phyloP scores from a whole-genome alignment of 768 basidiomycete species.

The Boletus reticuloceps region DNA sequence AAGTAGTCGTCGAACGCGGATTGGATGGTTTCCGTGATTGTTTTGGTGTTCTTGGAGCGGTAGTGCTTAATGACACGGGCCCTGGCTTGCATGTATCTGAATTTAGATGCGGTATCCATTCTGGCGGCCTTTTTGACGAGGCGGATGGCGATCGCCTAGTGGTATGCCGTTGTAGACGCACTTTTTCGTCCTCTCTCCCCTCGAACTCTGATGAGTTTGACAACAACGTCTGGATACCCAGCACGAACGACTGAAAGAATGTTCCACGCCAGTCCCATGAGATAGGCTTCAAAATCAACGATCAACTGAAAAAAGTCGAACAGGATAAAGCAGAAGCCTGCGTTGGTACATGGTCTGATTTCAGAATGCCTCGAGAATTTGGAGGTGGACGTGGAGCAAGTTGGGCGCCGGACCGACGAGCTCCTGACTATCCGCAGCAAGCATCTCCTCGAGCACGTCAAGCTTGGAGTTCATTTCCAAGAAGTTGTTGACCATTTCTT shows the following conservation, averaged over 20 bases:
- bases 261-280: slow-evolving; percentile 43
- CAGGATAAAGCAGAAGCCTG: slow-evolving; percentile 66
- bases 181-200: slow-evolving; percentile 96
- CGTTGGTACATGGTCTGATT: slow-evolving; percentile 90
- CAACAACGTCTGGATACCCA: slow-evolving; percentile 70
- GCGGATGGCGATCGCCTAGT: slow-evolving; percentile 85
- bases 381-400: too few species aligned
- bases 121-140: slow-evolving; percentile 94
- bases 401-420: too few species aligned
- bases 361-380: too few species aligned
- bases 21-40: slow-evolving; percentile 75
- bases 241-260: slow-evolving; percentile 74
- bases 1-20: slow-evolving; percentile 72
- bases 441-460: too few species aligned
- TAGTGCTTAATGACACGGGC: slow-evolving; percentile 95
- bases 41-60: slow-evolving; percentile 81
- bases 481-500: too few species aligned
- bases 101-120: slow-evolving; percentile 88
- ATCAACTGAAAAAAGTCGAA: slow-evolving; percentile 75
- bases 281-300: slow-evolving; percentile 80
- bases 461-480: too few species aligned
- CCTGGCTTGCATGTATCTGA: slow-evolving; percentile 89
- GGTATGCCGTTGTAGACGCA: slow-evolving; percentile 24
- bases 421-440: too few species aligned
- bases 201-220: slow-evolving; percentile 83